Percentiles rank a stretch among this genome's conserved stretches.
phyloP scores from a whole-genome alignment of 2,329 filamentous ascomycete genomes.

The Trichoderma koningii region DNA sequence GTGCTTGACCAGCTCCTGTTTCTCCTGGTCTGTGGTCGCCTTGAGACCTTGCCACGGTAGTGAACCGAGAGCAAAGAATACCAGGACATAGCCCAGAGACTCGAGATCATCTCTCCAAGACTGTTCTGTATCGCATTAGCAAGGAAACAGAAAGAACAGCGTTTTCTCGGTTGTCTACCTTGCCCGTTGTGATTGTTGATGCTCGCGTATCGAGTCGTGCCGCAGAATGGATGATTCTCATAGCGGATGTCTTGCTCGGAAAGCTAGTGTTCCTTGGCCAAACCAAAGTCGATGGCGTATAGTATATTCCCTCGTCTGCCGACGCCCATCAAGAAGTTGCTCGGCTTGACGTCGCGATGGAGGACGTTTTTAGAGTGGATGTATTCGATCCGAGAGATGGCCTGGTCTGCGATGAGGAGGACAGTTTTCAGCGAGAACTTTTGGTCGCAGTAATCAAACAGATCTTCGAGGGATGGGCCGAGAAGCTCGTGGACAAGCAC shows the following conservation, averaged over 20 bases:
- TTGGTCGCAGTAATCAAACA: constrained; percentile 99
- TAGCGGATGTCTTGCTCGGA: constrained; percentile 99
- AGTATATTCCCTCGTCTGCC: constrained; percentile 99
- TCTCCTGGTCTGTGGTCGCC: constrained; percentile 99
- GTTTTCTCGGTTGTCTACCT: no score
- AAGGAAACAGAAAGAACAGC: no score
- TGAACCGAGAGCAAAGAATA: constrained; percentile 99
- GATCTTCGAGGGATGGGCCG: constrained; percentile 90
- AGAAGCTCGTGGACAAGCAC: constrained; percentile 98
- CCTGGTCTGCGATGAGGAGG: constrained; percentile 90
- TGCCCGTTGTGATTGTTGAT: constrained; percentile 95
- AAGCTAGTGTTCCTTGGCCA: constrained; percentile 99
- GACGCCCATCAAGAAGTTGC: constrained; percentile 99
- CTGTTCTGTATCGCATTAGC: constrained; percentile 71
- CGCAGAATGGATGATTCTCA: constrained; percentile 99
- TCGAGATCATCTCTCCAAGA: constrained; percentile 99
- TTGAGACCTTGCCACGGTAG: constrained; percentile 98
- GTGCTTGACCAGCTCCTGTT: constrained; percentile 99
- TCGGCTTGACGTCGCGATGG: constrained; percentile 99
- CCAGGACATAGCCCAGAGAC: constrained; percentile 97
- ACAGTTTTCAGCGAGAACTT: constrained; percentile 99
- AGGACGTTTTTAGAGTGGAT: constrained; percentile 99
- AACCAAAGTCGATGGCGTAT: constrained; percentile 98
- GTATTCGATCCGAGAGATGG: constrained; percentile 99
- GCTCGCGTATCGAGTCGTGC: constrained; percentile 95